These are phyloP conservation scores for Euphorbia peplus DNA, from an alignment of 345 rosid species.

Conservation along the genomic window DNA sequence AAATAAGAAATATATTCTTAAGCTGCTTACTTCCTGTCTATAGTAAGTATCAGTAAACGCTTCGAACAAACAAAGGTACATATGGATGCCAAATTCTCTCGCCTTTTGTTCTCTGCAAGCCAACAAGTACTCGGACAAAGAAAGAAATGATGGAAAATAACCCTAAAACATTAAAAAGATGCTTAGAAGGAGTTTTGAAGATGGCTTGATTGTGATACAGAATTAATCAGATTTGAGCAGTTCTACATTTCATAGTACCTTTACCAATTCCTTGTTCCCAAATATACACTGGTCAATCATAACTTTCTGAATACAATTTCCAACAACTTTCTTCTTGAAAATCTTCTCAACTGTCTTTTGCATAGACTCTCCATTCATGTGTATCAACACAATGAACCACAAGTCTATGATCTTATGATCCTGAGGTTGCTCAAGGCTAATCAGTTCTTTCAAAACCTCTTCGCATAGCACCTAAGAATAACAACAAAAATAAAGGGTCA, in stretches of 20 bases:
- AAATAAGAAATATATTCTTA: neutral
- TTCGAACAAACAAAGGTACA: conserved; percentile 58
- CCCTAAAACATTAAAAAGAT: conserved; percentile 40
- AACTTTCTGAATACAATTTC: conserved; percentile 52
- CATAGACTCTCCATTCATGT: conserved; percentile 58
- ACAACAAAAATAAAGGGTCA: conserved; percentile 12
- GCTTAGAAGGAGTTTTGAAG: conserved; percentile 12
- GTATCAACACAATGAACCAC: conserved; percentile 70
- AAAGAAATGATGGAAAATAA: conserved; percentile 62
- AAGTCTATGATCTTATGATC: conserved; percentile 77
- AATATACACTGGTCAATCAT: conserved; percentile 69
- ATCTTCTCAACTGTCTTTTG: conserved; percentile 54
- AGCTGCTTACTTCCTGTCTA: conserved; percentile 65
- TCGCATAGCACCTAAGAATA: conserved; percentile 59
- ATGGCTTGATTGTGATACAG: conserved; percentile 8
- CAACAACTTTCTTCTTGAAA: conserved; percentile 70
- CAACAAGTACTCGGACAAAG: conserved; percentile 65
- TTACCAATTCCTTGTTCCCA: conserved; percentile 61
- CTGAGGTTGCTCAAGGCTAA: conserved; percentile 54
- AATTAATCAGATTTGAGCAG: conserved; percentile 9
- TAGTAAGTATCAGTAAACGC: conserved; percentile 58
- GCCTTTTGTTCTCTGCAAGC: conserved; percentile 76
- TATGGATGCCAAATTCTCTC: conserved; percentile 61
- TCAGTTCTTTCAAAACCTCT: conserved; percentile 72
- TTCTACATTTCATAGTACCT: conserved; percentile 38